Percentiles rank a stretch among this genome's conserved stretches.
phyloP scores from a whole-genome alignment of 257 asterid genomes.

The Thymus quinquecostatus region DNA sequence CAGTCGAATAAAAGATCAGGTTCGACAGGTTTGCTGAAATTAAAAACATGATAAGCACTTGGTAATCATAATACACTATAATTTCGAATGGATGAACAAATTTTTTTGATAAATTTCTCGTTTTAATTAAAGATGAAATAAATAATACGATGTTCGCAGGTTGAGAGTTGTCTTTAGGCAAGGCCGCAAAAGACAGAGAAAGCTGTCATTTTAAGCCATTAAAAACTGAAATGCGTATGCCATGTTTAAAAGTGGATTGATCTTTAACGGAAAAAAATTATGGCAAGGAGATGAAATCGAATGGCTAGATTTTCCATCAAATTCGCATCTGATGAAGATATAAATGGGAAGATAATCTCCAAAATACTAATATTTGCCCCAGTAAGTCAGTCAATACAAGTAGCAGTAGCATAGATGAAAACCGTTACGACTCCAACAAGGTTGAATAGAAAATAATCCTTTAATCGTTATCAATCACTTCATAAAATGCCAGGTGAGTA shows the following conservation, averaged over 20 bases:
- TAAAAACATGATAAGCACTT: slow-evolving; percentile 23
- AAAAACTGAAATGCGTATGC: not conserved
- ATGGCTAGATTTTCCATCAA: not conserved
- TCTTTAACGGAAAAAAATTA: not conserved
- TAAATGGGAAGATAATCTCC: not conserved
- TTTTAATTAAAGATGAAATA: not conserved
- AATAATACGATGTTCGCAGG: too few species aligned
- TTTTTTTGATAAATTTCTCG: not conserved
- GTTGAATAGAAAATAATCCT: not conserved
- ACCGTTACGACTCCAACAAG: not conserved
- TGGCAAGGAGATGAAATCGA: not conserved
- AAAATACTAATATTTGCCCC: not conserved
- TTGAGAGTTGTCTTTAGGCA: too few species aligned
- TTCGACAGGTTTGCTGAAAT: slow-evolving; percentile 91
- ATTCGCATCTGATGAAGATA: not conserved
- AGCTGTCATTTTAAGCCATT: too few species aligned
- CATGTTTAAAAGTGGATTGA: not conserved
- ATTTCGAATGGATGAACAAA: not conserved
- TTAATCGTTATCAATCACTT: not conserved
- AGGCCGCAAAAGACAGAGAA: too few species aligned
- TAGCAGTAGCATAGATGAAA: slow-evolving; percentile 1
- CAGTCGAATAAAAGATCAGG: slow-evolving; percentile 90
- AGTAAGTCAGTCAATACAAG: not conserved
- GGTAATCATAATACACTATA: slow-evolving; percentile 16
- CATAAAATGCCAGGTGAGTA: not conserved